Evolutionary conservation across 2,329 filamentous ascomycete genomes (phyloP).

Genomic region (Calonectria fujianensis): DNA sequence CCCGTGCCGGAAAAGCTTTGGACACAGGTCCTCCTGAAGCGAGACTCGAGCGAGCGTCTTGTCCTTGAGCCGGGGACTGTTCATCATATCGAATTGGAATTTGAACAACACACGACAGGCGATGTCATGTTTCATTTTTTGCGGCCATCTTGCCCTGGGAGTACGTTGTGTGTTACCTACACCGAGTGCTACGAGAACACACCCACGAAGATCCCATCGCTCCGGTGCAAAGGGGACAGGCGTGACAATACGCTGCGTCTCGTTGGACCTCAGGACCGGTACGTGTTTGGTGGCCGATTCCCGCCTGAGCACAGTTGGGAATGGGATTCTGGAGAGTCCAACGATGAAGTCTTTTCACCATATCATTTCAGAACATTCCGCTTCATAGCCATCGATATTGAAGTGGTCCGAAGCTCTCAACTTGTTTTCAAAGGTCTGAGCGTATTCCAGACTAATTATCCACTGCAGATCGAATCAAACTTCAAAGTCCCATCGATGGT

Average conservation of each 20-base stretch:
- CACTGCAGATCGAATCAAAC: neutral
- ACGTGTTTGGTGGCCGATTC: slow-evolving; percentile 12
- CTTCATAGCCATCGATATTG: slow-evolving; percentile 11
- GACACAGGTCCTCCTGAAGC: no score
- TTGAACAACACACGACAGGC: neutral
- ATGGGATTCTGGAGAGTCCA: no score
- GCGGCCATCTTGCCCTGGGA: neutral
- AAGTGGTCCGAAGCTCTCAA: neutral
- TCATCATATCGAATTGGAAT: slow-evolving; percentile 23
- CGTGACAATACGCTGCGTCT: neutral
- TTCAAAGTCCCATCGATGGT: no score
- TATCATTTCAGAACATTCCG: slow-evolving; percentile 38
- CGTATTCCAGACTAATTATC: slow-evolving; percentile 17
- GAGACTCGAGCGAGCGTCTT: no score
- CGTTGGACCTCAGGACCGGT: slow-evolving; percentile 16
- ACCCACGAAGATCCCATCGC: neutral
- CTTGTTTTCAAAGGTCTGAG: neutral
- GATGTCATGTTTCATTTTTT: slow-evolving; percentile 11
- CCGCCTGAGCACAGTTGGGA: no score
- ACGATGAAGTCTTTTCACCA: neutral
- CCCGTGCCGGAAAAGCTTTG: no score
- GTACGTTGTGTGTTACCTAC: slow-evolving; percentile 12
- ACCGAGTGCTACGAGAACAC: slow-evolving; percentile 34
- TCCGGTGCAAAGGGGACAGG: neutral
- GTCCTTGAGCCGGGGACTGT: neutral